These are phyloP conservation scores for Mycena haematopus DNA, from an alignment of 768 basidiomycete species.

Conservation along the genomic window DNA sequence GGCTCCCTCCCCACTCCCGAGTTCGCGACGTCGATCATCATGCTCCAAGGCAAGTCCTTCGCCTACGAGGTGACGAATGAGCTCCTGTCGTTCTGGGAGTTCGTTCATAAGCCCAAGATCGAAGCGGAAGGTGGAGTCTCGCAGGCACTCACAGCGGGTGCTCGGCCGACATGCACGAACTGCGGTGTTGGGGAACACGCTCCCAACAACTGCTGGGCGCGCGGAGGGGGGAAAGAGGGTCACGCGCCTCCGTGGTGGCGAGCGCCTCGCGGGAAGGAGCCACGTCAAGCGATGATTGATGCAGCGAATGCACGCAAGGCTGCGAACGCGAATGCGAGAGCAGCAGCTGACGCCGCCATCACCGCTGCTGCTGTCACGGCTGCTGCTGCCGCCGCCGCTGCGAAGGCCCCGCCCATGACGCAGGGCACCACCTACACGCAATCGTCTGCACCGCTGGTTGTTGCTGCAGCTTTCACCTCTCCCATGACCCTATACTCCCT, in stretches of 20 bases:
- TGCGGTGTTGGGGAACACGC: conserved; percentile 29
- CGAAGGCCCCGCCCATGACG: no score
- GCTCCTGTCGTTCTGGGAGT: no score
- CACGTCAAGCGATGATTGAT: background rate
- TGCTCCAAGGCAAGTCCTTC: background rate
- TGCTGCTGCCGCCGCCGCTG: background rate
- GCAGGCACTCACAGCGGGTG: background rate
- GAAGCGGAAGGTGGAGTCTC: no score
- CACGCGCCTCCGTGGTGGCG: no score
- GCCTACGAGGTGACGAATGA: background rate
- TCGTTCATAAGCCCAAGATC: background rate
- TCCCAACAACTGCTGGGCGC: conserved; percentile 33
- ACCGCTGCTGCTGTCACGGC: background rate
- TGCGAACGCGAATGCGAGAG: background rate
- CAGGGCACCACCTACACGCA: no score
- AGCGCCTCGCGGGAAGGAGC: no score
- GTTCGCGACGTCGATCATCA: conserved; percentile 11
- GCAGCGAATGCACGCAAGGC: background rate
- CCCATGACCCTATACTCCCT: conserved; percentile 18
- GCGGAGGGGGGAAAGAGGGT: conserved; percentile 38
- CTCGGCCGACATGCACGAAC: conserved; percentile 26
- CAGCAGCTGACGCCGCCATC: background rate
- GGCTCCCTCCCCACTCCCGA: conserved; percentile 8
- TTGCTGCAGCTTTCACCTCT: background rate
- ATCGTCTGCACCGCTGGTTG: no score